Percentiles rank a stretch among this genome's conserved stretches.
These are phyloP conservation scores for Tetrahymena borealis DNA, from an alignment of 73 alveolate genomes.

Conservation along the genomic window DNA sequence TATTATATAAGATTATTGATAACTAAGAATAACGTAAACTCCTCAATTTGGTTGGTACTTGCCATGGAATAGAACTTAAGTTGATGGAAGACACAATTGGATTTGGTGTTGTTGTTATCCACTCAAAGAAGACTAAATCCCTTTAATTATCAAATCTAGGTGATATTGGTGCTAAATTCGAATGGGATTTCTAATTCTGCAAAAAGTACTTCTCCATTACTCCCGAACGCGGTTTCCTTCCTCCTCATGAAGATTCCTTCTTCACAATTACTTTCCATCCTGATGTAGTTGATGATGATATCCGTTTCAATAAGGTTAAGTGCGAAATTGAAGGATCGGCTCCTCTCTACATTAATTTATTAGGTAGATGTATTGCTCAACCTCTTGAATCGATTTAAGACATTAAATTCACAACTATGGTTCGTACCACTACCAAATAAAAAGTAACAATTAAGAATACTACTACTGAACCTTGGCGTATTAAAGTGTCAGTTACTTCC, in stretches of 20 bases:
- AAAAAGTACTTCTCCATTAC: conserved; percentile 88
- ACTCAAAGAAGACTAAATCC: conserved; percentile 78
- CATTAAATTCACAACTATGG: conserved; percentile 89
- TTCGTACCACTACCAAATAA: conserved; percentile 80
- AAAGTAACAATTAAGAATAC: conserved; percentile 89
- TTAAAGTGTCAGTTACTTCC: conserved; percentile 88
- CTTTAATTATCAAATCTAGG: conserved; percentile 92
- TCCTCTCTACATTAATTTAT: conserved; percentile 76
- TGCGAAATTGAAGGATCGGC: conserved; percentile 93
- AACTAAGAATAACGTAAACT: conserved; percentile 90
- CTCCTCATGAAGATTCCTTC: conserved; percentile 92
- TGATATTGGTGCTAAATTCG: conserved; percentile 91
- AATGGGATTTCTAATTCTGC: conserved; percentile 90
- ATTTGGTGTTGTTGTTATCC: conserved; percentile 94
- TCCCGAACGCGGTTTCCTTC: conserved; percentile 90
- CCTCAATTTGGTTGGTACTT: conserved; percentile 88
- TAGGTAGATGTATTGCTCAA: conserved; percentile 87
- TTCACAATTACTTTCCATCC: conserved; percentile 97
- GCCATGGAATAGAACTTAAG: conserved; percentile 97
- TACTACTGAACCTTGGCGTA: conserved; percentile 91
- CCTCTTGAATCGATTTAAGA: conserved; percentile 83
- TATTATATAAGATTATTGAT: conserved; percentile 75
- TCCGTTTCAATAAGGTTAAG: conserved; percentile 84
- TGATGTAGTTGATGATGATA: conserved; percentile 77
- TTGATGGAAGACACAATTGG: conserved; percentile 95